Evolutionary conservation across 2,329 filamentous ascomycete genomes (phyloP).

Genomic region (Eutypella sp.): DNA sequence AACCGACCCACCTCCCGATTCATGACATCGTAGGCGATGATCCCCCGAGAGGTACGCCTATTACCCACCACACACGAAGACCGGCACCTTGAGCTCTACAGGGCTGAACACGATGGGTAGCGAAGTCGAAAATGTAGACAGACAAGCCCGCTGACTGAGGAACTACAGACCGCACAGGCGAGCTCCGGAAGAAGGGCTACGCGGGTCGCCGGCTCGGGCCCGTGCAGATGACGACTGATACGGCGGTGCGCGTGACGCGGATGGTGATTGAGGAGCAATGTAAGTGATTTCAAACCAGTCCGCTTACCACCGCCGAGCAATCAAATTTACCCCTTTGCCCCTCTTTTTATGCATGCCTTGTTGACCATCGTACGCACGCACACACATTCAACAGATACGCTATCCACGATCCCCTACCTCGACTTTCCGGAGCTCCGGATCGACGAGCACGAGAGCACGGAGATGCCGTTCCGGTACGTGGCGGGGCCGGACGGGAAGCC

Average conservation of each 20-base stretch:
- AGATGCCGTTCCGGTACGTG: constrained; percentile 98
- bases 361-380: neutral
- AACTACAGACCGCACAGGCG: constrained; percentile 81
- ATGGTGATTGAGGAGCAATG: constrained; percentile 81
- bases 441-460: constrained; percentile 85
- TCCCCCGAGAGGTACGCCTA: constrained; percentile 72
- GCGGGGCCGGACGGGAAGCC: constrained; percentile 68
- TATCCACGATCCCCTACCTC: constrained; percentile 75
- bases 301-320: neutral
- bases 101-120: neutral
- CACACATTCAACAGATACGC: constrained; percentile 50
- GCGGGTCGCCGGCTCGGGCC: constrained; percentile 80
- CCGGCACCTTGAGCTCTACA: neutral
- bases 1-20: neutral
- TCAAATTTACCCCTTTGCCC: neutral
- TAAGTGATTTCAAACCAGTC: constrained; percentile 34
- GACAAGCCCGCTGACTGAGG: constrained; percentile 12
- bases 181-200: constrained; percentile 90
- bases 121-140: neutral
- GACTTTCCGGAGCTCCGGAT: constrained; percentile 88
- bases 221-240: constrained; percentile 98
- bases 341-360: neutral
- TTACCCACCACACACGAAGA: neutral
- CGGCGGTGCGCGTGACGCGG: constrained; percentile 87
- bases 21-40: constrained; percentile 65